Conservation (phyloP, 345 rosid species). For the Alliaria petiolata region DNA sequence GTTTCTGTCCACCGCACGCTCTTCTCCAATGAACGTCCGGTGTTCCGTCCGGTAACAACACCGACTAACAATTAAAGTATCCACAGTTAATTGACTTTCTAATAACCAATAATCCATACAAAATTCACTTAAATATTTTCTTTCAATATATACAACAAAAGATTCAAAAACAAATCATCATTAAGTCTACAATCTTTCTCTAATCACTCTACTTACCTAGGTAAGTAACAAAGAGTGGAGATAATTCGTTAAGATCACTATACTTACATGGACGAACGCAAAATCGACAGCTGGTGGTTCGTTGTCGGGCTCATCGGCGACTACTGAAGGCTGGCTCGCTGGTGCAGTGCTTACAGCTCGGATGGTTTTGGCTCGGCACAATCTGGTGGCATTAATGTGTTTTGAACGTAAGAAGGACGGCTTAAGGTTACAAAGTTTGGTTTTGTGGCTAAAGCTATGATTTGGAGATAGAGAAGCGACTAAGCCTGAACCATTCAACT, state of each 20-base stretch:
- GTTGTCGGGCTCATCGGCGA: conserved; percentile 30
- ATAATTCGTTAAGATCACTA: background rate
- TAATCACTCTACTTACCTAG: background rate
- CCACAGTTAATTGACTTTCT: background rate
- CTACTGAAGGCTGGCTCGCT: conserved; percentile 30
- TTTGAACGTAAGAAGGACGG: conserved; percentile 22
- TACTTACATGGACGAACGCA: conserved; percentile 87
- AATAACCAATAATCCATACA: background rate
- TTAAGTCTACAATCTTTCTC: no score
- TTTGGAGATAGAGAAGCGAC: conserved; percentile 42
- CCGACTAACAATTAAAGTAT: conserved; percentile 46
- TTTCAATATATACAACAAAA: background rate
- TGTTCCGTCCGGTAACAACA: conserved; percentile 81
- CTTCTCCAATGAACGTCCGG: conserved; percentile 78
- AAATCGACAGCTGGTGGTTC: conserved; percentile 62
- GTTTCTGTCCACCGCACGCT: conserved; percentile 78
- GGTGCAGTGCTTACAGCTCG: conserved; percentile 54
- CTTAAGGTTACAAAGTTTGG: conserved; percentile 17
- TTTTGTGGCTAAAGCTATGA: conserved; percentile 17
- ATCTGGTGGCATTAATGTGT: conserved; percentile 18
- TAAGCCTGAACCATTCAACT: conserved; percentile 45
- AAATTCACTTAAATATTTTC: background rate
- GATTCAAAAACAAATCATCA: background rate
- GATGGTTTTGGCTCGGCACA: conserved; percentile 23
- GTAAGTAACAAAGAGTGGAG: background rate